Conservation (phyloP, 371 early-diverging fungal genomes). For the Syncephalastrum monosporum region DNA sequence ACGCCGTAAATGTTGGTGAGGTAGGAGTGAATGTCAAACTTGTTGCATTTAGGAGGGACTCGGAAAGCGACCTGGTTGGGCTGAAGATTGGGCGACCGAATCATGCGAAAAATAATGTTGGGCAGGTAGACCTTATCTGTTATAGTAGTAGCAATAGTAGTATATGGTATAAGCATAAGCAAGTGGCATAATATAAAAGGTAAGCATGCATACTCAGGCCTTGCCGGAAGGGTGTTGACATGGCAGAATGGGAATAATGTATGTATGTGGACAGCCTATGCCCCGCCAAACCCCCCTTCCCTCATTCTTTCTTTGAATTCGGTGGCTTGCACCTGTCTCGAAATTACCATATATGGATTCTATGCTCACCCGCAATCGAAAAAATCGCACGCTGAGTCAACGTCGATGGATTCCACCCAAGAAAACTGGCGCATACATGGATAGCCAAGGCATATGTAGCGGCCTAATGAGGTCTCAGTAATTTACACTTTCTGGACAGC, state of each 20-base stretch:
- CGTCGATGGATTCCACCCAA: too few relatives aligned
- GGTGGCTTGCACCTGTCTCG: too few relatives aligned
- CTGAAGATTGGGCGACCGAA: slow-evolving; percentile 79
- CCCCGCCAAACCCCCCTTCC: too few relatives aligned
- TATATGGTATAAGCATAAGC: not conserved
- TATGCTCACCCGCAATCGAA: too few relatives aligned
- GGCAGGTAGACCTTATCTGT: slow-evolving; percentile 85
- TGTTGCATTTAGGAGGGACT: slow-evolving; percentile 90
- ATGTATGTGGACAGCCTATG: too few relatives aligned
- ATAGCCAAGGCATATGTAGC: too few relatives aligned
- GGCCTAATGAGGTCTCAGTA: too few relatives aligned
- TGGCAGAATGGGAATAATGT: slow-evolving; percentile 12
- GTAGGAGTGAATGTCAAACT: slow-evolving; percentile 90
- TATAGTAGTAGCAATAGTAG: not conserved
- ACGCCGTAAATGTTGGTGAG: slow-evolving; percentile 86
- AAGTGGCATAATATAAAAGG: not conserved
- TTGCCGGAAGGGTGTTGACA: slow-evolving; percentile 42
- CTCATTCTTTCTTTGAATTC: too few relatives aligned
- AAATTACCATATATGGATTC: too few relatives aligned
- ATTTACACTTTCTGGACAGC: too few relatives aligned
- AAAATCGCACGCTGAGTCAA: too few relatives aligned
- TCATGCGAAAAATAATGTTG: slow-evolving; percentile 82
- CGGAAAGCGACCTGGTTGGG: slow-evolving; percentile 93
- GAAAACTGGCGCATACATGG: too few relatives aligned
- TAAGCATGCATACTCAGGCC: slow-evolving; percentile 37